These are phyloP conservation scores for Hymenoscyphus albidus DNA, from an alignment of 2,329 filamentous ascomycete species.

Conservation along the genomic window DNA sequence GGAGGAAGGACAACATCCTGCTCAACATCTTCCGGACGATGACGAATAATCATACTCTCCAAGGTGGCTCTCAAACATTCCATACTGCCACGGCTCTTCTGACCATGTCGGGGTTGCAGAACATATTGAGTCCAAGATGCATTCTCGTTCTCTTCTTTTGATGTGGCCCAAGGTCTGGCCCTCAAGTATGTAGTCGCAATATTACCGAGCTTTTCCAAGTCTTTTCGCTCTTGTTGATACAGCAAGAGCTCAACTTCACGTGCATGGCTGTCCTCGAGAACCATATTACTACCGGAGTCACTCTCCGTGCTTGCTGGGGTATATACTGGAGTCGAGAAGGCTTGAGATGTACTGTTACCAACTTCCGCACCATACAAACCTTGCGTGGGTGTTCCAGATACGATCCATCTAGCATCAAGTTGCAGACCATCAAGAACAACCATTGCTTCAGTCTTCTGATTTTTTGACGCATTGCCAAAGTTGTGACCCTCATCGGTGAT, in stretches of 20 bases:
- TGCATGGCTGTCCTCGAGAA: neutral
- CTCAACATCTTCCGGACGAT: conserved; percentile 67
- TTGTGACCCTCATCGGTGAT: conserved; percentile 92
- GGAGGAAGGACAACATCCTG: conserved; percentile 62
- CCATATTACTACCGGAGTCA: neutral
- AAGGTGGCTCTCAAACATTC: conserved; percentile 65
- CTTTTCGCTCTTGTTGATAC: conserved; percentile 52
- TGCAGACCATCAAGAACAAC: conserved; percentile 50
- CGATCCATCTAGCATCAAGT: conserved; percentile 77
- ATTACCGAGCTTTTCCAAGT: conserved; percentile 62
- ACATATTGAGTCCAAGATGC: conserved; percentile 74
- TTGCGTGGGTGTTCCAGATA: conserved; percentile 84
- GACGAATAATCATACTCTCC: conserved; percentile 78
- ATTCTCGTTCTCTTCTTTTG: conserved; percentile 47
- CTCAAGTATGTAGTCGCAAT: conserved; percentile 69
- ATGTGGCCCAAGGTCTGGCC: conserved; percentile 74
- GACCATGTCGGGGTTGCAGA: conserved; percentile 51
- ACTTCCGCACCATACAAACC: conserved; percentile 72
- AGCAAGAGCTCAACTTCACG: neutral
- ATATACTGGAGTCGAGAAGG: conserved; percentile 6
- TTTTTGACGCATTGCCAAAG: conserved; percentile 61
- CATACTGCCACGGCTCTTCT: conserved; percentile 52
- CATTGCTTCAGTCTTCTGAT: conserved; percentile 53
- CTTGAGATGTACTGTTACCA: conserved; percentile 16
- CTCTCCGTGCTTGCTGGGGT: neutral